Conservation (phyloP, 2,329 filamentous ascomycete genomes). For the Epichloe uncinata region DNA sequence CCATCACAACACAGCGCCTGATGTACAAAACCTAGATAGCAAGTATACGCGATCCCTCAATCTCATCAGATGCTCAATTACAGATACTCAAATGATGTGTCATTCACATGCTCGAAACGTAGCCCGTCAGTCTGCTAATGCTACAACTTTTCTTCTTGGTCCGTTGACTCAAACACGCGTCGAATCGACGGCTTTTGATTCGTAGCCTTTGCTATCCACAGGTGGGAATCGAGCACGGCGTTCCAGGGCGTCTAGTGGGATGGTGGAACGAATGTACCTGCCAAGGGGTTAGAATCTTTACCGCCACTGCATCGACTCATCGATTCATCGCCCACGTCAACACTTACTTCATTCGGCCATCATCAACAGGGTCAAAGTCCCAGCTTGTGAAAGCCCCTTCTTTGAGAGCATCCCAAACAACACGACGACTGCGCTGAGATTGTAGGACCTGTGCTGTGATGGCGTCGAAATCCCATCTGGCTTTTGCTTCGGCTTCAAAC, state of each 20-base stretch:
- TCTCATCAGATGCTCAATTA: background rate
- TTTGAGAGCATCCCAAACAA: constrained; percentile 71
- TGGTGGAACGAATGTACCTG: constrained; percentile 76
- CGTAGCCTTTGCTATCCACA: constrained; percentile 42
- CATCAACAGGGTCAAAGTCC: constrained; percentile 69
- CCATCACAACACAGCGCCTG: background rate
- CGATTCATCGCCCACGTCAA: background rate
- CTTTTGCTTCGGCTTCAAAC: constrained; percentile 60
- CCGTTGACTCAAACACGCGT: constrained; percentile 15
- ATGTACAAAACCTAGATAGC: background rate
- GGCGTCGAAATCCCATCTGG: constrained; percentile 67
- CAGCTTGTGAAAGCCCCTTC: constrained; percentile 66
- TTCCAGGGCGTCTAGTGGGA: constrained; percentile 70
- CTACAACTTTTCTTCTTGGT: background rate
- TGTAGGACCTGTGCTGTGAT: constrained; percentile 63
- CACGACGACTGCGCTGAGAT: constrained; percentile 64
- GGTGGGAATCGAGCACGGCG: constrained; percentile 59
- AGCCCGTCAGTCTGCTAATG: background rate
- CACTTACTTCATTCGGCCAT: constrained; percentile 51
- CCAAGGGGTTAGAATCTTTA: constrained; percentile 1
- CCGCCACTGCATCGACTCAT: background rate
- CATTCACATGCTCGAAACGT: background rate
- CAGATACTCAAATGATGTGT: background rate
- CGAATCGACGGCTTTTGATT: constrained; percentile 26
- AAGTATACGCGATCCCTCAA: background rate